Evolutionary conservation across 805 yeast genomes (phyloP).

Genomic region (Alloascoidea hylecoeti): DNA sequence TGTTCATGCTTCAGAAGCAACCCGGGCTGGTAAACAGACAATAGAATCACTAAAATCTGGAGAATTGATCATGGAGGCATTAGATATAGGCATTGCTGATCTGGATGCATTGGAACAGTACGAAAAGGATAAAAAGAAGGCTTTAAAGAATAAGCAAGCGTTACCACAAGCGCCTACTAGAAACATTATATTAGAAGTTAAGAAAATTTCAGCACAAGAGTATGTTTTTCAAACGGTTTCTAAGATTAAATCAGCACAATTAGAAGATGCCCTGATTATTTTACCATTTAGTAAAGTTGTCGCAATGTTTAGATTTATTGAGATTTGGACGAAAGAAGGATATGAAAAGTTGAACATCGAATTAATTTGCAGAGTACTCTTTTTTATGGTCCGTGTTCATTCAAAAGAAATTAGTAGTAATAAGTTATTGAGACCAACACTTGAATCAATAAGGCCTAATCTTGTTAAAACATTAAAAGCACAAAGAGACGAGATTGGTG

Average conservation of each 20-base stretch:
- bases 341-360: conserved; percentile 30
- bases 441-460: conserved; percentile 46
- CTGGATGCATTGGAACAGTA: conserved; percentile 41
- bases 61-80: conserved; percentile 82
- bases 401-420: conserved; percentile 59
- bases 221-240: conserved; percentile 62
- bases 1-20: conserved; percentile 34
- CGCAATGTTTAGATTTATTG: conserved; percentile 57
- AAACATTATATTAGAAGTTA: conserved; percentile 64
- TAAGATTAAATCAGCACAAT: conserved; percentile 67
- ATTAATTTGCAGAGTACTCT: conserved; percentile 59
- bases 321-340: conserved; percentile 49
- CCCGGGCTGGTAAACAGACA: conserved; percentile 68
- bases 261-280: conserved; percentile 87
- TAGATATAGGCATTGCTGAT: conserved; percentile 70
- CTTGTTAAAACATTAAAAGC: conserved; percentile 40
- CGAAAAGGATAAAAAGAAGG: conserved; percentile 15
- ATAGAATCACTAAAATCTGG: conserved; percentile 90
- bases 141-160: conserved; percentile 24
- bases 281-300: conserved; percentile 79
- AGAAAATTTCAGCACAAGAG: conserved; percentile 51
- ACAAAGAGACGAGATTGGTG: conserved; percentile 55
- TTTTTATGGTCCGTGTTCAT: conserved; percentile 60
- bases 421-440: conserved; percentile 37
- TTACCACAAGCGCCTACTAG: conserved; percentile 42